Conservation (phyloP, 805 yeast genomes). For the Wickerhamiella slavikovae region DNA sequence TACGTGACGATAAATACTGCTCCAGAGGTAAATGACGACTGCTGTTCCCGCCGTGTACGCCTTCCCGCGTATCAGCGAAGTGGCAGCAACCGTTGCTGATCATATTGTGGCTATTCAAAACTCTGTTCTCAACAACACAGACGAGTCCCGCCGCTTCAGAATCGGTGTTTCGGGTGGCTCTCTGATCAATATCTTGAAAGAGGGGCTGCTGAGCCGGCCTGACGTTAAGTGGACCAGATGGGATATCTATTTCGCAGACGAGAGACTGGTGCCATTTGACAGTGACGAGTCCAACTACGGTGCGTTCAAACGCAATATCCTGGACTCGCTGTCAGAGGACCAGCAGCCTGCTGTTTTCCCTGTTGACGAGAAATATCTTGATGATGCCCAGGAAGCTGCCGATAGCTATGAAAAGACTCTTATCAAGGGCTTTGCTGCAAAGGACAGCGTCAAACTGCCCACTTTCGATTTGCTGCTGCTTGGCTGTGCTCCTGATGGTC, state of each 20-base stretch:
- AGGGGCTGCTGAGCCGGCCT: slow-evolving; percentile 59
- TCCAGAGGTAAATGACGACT: slow-evolving; percentile 87
- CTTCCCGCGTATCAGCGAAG: slow-evolving; percentile 73
- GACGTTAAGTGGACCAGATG: slow-evolving; percentile 81
- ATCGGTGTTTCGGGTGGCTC: slow-evolving; percentile 92
- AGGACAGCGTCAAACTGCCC: slow-evolving; percentile 89
- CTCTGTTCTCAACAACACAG: slow-evolving; percentile 25
- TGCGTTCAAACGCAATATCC: slow-evolving; percentile 60
- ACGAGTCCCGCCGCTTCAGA: slow-evolving; percentile 42
- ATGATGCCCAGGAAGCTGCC: slow-evolving; percentile 62
- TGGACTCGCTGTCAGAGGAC: slow-evolving; percentile 41
- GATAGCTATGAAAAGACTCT: slow-evolving; percentile 76
- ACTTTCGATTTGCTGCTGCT: slow-evolving; percentile 76
- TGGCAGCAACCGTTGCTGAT: slow-evolving; percentile 94
- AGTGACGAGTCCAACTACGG: slow-evolving; percentile 77
- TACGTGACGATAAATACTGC: too few relatives aligned
- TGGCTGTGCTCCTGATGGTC: slow-evolving; percentile 99
- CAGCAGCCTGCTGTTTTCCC: slow-evolving; percentile 56
- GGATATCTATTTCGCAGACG: slow-evolving; percentile 95
- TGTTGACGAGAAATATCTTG: slow-evolving; percentile 53
- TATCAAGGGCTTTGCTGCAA: slow-evolving; percentile 80
- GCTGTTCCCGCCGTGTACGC: slow-evolving; percentile 88
- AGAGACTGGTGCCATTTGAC: slow-evolving; percentile 75
- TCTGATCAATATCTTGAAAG: slow-evolving; percentile 61
- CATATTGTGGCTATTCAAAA: slow-evolving; percentile 82